These are phyloP conservation scores for Fusarium globosum DNA, from an alignment of 2,329 filamentous ascomycete species.

Conservation along the genomic window DNA sequence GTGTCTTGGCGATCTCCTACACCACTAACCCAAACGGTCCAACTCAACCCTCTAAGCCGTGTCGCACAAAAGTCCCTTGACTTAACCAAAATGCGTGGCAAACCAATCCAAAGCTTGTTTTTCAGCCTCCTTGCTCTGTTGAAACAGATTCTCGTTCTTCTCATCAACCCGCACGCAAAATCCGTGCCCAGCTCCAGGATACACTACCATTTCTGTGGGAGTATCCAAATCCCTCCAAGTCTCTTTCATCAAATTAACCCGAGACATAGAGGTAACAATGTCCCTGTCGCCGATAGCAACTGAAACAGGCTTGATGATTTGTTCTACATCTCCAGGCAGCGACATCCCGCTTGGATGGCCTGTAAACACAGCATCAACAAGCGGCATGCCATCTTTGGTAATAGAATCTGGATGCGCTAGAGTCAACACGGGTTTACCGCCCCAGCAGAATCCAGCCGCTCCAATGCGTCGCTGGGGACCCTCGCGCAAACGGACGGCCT, in stretches of 20 bases:
- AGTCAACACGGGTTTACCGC: not conserved
- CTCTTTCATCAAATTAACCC: not conserved
- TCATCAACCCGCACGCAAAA: not conserved
- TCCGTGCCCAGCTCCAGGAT: not conserved
- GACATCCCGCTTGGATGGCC: not conserved
- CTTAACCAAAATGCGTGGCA: not conserved
- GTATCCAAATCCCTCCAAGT: rapidly evolving
- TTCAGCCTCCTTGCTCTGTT: not conserved
- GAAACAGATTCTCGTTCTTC: not conserved
- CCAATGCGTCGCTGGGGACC: not conserved
- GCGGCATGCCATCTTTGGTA: not conserved
- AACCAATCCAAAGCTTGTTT: not conserved
- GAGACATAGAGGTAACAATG: rapidly evolving
- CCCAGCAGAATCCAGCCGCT: not conserved
- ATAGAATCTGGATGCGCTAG: not conserved
- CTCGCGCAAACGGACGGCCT: not conserved
- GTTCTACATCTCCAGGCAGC: rapidly evolving
- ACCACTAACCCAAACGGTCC: not conserved
- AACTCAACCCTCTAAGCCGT: not conserved
- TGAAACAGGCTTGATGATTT: rapidly evolving
- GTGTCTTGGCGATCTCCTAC: not conserved
- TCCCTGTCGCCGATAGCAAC: not conserved
- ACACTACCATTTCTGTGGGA: rapidly evolving
- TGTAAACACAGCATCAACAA: not conserved
- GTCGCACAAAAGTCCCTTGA: not conserved